These are phyloP conservation scores for Aspergillus versicolor DNA, from an alignment of 2,329 filamentous ascomycete genomes.

Conservation along the genomic window DNA sequence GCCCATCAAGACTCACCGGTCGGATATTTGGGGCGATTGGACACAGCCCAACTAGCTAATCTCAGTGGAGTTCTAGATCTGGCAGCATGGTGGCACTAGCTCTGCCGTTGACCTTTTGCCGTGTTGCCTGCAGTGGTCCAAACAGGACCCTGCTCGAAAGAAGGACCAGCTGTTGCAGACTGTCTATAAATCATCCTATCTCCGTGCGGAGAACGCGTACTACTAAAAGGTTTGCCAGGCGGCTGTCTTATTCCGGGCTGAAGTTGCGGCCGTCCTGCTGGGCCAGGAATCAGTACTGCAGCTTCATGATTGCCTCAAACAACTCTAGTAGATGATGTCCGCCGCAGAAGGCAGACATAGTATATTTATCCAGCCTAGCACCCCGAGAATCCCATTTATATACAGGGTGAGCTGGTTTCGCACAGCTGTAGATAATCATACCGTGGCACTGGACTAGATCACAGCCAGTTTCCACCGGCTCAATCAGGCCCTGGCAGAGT, in stretches of 20 bases:
- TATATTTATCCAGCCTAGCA: too few relatives aligned
- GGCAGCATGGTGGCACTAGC: not conserved
- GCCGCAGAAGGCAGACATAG: too few relatives aligned
- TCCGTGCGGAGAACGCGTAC: conserved; percentile 5
- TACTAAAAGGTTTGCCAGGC: conserved; percentile 2
- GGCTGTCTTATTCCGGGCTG: not conserved
- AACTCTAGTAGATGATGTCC: not conserved
- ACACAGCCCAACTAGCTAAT: not conserved
- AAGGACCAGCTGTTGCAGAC: not conserved
- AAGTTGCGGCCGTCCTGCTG: not conserved
- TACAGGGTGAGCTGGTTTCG: not conserved
- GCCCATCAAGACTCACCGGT: not conserved
- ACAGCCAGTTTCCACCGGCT: not conserved
- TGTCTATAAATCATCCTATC: conserved; percentile 3
- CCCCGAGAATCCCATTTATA: too few relatives aligned
- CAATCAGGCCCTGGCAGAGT: not conserved
- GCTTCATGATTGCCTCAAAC: not conserved
- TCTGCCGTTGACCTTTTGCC: conserved; percentile 1
- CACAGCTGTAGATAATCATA: not conserved
- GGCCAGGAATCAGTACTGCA: not conserved
- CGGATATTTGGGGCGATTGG: not conserved
- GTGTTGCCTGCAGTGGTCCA: conserved; percentile 4
- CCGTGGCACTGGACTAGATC: not conserved
- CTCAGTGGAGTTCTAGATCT: not conserved
- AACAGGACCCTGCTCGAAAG: not conserved